Percentiles rank a stretch among this genome's conserved stretches.
Evolutionary conservation across 1,284 basidiomycete species (phyloP).

Genomic region (Apiotrichum domesticum): DNA sequence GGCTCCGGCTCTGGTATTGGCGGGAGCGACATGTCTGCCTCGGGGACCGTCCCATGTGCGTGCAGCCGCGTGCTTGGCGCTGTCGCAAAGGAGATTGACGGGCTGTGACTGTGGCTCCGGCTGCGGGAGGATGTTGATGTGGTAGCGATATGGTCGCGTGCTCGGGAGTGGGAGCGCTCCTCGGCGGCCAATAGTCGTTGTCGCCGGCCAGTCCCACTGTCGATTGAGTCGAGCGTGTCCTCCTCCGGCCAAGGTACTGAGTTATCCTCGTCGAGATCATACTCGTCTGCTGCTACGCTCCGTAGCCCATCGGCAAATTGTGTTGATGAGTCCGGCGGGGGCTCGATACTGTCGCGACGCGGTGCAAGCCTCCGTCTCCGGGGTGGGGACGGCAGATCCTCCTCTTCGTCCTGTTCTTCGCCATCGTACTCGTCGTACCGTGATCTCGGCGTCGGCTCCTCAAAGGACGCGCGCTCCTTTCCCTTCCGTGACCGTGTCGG

Average conservation of each 20-base stretch:
- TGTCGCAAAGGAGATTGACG: background rate
- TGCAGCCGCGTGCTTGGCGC: background rate
- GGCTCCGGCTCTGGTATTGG: constrained; percentile 3
- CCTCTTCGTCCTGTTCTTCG: background rate
- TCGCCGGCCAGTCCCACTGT: constrained; percentile 3
- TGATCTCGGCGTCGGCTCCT: background rate
- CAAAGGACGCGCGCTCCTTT: constrained; percentile 23
- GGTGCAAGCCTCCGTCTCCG: background rate
- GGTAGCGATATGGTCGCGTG: background rate
- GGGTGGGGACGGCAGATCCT: background rate
- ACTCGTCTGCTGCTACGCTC: constrained; percentile 10
- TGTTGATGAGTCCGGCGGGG: constrained; percentile 19
- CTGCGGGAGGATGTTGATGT: background rate
- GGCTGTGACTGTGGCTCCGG: background rate
- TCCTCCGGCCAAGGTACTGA: constrained; percentile 15
- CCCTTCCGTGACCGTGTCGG: constrained; percentile 24
- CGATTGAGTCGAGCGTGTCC: constrained; percentile 5
- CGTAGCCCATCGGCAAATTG: constrained; percentile 26
- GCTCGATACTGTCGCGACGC: background rate
- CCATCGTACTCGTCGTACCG: background rate
- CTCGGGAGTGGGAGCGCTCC: background rate
- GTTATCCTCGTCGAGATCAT: constrained; percentile 37
- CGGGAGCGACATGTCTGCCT: background rate
- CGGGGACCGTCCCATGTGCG: no score
- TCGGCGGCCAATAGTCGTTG: constrained; percentile 8